These are phyloP conservation scores for Penicillium sp. DNA, from an alignment of 2,329 filamentous ascomycete genomes.

Conservation along the genomic window DNA sequence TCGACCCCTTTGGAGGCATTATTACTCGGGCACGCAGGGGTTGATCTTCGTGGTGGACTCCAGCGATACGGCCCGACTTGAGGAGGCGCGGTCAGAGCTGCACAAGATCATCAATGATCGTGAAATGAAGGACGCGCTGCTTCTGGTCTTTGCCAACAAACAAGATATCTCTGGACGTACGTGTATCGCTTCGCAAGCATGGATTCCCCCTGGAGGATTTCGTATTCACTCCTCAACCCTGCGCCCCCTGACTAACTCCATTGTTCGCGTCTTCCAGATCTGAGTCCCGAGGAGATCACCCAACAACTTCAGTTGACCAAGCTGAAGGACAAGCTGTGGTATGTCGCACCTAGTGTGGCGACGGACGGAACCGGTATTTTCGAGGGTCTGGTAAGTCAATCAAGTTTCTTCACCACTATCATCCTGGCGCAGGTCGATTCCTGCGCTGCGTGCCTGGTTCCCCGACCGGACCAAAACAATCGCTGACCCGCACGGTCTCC, in stretches of 20 bases:
- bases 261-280: constrained; percentile 47
- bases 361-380: constrained; percentile 75
- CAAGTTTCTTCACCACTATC: neutral
- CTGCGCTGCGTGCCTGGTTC: neutral
- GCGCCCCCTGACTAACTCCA: constrained; percentile 9
- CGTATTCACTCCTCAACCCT: neutral
- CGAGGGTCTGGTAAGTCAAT: constrained; percentile 61
- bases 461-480: constrained; percentile 5
- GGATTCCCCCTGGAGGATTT: neutral
- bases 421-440: neutral
- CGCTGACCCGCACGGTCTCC: constrained; percentile 13
- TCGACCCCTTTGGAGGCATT: constrained; percentile 92
- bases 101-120: constrained; percentile 97
- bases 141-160: constrained; percentile 98
- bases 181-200: constrained; percentile 20
- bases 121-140: constrained; percentile 91
- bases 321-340: constrained; percentile 79
- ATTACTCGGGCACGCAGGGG: constrained; percentile 92
- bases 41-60: constrained; percentile 98
- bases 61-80: constrained; percentile 82
- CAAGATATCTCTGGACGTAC: constrained; percentile 82
- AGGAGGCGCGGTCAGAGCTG: constrained; percentile 86
- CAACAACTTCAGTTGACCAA: constrained; percentile 69
- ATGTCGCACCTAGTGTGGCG: constrained; percentile 75
- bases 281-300: constrained; percentile 74